Percentiles rank a stretch among this genome's conserved stretches.
Evolutionary conservation across 1,284 basidiomycete species (phyloP).

Genomic region (Puccinia hordei): DNA sequence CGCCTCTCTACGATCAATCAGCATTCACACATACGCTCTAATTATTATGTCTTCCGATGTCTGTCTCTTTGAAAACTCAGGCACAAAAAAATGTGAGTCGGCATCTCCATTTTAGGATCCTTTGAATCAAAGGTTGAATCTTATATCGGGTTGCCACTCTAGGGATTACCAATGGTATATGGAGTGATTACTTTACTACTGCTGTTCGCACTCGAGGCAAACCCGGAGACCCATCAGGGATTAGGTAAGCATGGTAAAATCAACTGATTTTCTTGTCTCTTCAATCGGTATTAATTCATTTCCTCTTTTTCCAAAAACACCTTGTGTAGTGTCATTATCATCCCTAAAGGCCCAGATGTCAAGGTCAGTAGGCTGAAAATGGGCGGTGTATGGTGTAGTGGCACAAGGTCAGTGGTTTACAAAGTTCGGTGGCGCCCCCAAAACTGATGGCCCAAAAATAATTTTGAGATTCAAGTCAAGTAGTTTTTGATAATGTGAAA

Average conservation of each 20-base stretch:
- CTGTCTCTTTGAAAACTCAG: background rate
- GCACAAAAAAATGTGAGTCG: conserved; percentile 49
- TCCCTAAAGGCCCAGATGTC: conserved; percentile 29
- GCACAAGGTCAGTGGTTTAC: conserved; percentile 27
- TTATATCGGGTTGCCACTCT: background rate
- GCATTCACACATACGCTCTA: background rate
- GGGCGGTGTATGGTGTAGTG: conserved; percentile 43
- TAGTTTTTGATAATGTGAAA: conserved; percentile 43
- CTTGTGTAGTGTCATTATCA: conserved; percentile 26
- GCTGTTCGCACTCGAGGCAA: conserved; percentile 45
- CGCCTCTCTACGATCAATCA: background rate
- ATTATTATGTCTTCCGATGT: background rate
- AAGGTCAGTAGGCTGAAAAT: conserved; percentile 33
- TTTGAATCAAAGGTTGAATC: background rate
- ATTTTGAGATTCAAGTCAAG: conserved; percentile 17
- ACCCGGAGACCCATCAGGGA: conserved; percentile 40
- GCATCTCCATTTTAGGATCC: background rate
- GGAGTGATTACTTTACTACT: conserved; percentile 49
- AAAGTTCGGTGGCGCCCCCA: background rate
- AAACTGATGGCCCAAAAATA: background rate
- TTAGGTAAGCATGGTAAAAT: conserved; percentile 25
- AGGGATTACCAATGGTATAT: conserved; percentile 51
- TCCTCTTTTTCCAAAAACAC: background rate
- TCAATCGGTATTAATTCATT: background rate
- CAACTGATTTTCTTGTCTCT: background rate